Conservation (phyloP, 148 eudicot species). For the Fagopyrum esculentum region DNA sequence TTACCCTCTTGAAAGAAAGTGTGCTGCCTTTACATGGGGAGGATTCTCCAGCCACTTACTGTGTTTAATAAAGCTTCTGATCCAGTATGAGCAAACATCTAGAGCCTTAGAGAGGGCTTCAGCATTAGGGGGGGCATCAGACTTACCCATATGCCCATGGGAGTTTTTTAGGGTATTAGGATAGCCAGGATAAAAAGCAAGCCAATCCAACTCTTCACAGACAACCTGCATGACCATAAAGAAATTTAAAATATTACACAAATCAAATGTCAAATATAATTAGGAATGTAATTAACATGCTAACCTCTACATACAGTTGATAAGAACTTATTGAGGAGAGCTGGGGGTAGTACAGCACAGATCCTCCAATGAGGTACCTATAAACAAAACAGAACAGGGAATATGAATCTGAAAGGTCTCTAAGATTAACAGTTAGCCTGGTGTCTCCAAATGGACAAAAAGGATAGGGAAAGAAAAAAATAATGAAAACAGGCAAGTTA, state of each 20-base stretch:
- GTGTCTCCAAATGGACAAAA: no score
- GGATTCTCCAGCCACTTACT: constrained; percentile 91
- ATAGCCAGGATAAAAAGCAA: constrained; percentile 81
- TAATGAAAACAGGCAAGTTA: background rate
- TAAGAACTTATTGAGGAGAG: constrained; percentile 92
- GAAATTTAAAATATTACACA: constrained; percentile 11
- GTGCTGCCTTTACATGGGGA: constrained; percentile 84
- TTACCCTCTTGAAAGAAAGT: constrained; percentile 91
- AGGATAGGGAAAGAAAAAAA: no score
- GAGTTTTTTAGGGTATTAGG: constrained; percentile 42
- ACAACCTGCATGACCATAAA: constrained; percentile 53
- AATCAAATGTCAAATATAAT: constrained; percentile 10
- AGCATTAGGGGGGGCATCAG: constrained; percentile 56
- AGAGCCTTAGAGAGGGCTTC: constrained; percentile 72
- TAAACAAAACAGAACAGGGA: constrained; percentile 11
- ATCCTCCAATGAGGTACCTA: constrained; percentile 86
- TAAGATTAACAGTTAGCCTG: background rate
- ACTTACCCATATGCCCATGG: constrained; percentile 44
- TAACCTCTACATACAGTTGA: constrained; percentile 94
- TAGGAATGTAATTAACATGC: constrained; percentile 24
- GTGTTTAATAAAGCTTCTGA: constrained; percentile 78
- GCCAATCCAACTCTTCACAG: constrained; percentile 99
- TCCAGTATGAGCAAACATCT: constrained; percentile 85
- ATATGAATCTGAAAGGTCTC: background rate
- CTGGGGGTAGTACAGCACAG: constrained; percentile 92